These are phyloP conservation scores for Acephala macrosclerotiorum DNA, from an alignment of 2,329 filamentous ascomycete genomes.

Conservation along the genomic window DNA sequence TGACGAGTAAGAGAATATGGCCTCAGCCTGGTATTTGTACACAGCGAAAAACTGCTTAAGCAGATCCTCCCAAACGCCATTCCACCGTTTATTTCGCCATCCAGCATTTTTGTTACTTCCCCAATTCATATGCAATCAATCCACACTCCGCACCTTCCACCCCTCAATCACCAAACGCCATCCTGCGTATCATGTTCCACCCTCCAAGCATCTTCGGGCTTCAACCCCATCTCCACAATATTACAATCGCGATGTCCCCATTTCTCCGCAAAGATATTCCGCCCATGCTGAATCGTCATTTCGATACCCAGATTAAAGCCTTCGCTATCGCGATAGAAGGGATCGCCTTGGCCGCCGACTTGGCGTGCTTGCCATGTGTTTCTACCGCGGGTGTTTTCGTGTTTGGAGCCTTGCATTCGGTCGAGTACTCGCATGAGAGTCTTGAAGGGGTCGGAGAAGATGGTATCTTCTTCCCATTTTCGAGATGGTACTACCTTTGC, in stretches of 20 bases:
- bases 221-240: conserved; percentile 46
- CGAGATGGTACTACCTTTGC: neutral
- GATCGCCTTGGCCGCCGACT: conserved; percentile 58
- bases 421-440: conserved; percentile 42
- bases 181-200: conserved; percentile 52
- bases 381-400: conserved; percentile 42
- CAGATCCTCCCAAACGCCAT: neutral
- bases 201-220: conserved; percentile 54
- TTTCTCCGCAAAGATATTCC: conserved; percentile 51
- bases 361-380: conserved; percentile 63
- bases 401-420: conserved; percentile 44
- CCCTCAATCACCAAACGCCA: neutral
- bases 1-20: neutral
- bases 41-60: neutral
- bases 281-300: conserved; percentile 54
- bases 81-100: neutral
- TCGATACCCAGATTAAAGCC: conserved; percentile 54
- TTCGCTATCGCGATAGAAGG: conserved; percentile 57
- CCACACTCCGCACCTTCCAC: neutral
- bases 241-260: conserved; percentile 56
- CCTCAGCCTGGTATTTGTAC: neutral
- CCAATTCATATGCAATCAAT: neutral
- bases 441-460: conserved; percentile 39
- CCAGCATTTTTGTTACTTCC: neutral
- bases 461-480: conserved; percentile 35